A percentile compares a stretch with the other conserved stretches of the same genome.
Conservation (phyloP, 2,329 filamentous ascomycete species). For the Diplodia corticola region DNA sequence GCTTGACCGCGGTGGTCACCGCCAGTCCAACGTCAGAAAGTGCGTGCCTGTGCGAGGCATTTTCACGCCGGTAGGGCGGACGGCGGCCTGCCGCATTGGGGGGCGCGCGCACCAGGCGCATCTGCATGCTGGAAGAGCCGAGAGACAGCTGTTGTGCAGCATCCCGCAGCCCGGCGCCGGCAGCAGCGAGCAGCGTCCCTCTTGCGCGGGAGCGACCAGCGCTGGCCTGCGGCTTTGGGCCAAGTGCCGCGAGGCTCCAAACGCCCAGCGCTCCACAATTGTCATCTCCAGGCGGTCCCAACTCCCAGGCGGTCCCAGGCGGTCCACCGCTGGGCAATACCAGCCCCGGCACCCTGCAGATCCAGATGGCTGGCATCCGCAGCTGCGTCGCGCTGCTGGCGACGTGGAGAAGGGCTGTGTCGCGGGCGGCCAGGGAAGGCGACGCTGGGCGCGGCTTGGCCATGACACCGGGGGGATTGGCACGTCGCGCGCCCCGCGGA, state of each 20-base stretch:
- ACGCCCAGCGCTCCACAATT: slow-evolving; percentile 15
- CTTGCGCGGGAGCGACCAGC: slow-evolving; percentile 7
- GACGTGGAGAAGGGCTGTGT: neutral
- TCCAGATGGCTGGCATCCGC: slow-evolving; percentile 11
- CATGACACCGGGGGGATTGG: slow-evolving; percentile 14
- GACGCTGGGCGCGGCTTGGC: slow-evolving; percentile 12
- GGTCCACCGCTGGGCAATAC: slow-evolving; percentile 21
- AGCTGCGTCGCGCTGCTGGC: slow-evolving; percentile 2
- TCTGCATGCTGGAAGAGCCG: neutral
- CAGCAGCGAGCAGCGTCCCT: neutral
- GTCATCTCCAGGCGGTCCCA: slow-evolving; percentile 22
- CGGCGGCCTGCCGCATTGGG: slow-evolving; percentile 2
- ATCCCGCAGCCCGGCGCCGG: neutral
- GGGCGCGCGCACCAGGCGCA: no score
- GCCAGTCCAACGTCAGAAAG: slow-evolving; percentile 20
- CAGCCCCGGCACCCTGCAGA: slow-evolving; percentile 22
- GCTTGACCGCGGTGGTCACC: neutral
- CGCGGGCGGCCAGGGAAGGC: neutral
- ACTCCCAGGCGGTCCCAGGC: no score
- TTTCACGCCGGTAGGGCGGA: slow-evolving; percentile 11
- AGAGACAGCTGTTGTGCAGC: slow-evolving; percentile 11
- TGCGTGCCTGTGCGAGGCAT: slow-evolving; percentile 5
- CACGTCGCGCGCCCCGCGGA: slow-evolving; percentile 10
- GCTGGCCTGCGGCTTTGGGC: neutral
- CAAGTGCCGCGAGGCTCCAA: slow-evolving; percentile 16